These are phyloP conservation scores for Globisporangium abappressorium DNA, from an alignment of 352 stramenopile species.

Conservation along the genomic window DNA sequence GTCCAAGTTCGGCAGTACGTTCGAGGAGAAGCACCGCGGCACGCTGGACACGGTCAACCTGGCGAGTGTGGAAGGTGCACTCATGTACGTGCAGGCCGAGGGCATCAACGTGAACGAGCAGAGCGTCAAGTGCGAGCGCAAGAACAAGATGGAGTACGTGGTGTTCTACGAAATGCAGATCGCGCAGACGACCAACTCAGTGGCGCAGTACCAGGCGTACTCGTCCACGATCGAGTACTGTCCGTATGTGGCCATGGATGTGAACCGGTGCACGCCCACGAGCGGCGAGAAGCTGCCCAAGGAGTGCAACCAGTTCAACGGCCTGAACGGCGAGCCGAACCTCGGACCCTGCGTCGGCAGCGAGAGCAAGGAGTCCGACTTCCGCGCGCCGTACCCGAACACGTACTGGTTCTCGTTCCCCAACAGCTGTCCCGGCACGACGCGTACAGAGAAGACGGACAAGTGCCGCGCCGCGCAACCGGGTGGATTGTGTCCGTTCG, in stretches of 20 bases:
- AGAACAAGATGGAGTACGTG: conserved; percentile 35
- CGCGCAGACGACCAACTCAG: conserved; percentile 18
- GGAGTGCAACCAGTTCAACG: conserved; percentile 25
- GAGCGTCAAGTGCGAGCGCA: conserved; percentile 28
- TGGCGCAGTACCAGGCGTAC: conserved; percentile 22
- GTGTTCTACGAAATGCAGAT: conserved; percentile 34
- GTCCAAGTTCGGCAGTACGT: conserved; percentile 23
- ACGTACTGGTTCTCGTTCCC: conserved; percentile 40
- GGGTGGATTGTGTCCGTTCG: conserved; percentile 44
- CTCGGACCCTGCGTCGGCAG: conserved; percentile 18
- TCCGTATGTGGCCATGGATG: conserved; percentile 17
- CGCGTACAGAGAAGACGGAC: conserved; percentile 13
- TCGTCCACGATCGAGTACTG: conserved; percentile 13
- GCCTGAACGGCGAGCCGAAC: conserved; percentile 20
- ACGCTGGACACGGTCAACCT: conserved; percentile 71
- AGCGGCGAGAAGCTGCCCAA: conserved; percentile 16
- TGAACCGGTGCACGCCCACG: conserved; percentile 18
- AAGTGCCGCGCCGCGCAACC: conserved; percentile 19
- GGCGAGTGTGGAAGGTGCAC: conserved; percentile 64
- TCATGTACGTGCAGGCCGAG: conserved; percentile 83
- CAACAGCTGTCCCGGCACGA: conserved; percentile 23
- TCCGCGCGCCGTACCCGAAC: conserved; percentile 28
- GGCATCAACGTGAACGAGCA: conserved; percentile 37
- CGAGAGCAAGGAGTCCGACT: conserved; percentile 18
- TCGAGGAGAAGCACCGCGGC: conserved; percentile 26